These are phyloP conservation scores for Pleurotus cornucopiae DNA, from an alignment of 768 basidiomycete genomes.

Conservation along the genomic window DNA sequence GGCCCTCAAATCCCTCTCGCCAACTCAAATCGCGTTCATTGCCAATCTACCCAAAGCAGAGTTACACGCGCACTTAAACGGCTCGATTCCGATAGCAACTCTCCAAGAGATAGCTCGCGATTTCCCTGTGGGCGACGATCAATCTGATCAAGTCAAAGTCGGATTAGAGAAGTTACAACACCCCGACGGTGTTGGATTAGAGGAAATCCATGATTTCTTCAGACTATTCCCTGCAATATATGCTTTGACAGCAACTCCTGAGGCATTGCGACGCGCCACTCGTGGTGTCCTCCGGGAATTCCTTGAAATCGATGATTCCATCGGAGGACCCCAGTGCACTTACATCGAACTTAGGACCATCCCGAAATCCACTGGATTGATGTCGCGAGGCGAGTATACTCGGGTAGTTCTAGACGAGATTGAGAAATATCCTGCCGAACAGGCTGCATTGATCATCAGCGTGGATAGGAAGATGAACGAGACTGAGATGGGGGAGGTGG, in stretches of 20 bases:
- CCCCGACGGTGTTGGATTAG: conserved; percentile 37
- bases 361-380: conserved; percentile 53
- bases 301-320: conserved; percentile 34
- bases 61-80: conserved; percentile 83
- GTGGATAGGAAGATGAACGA: conserved; percentile 68
- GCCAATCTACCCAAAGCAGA: conserved; percentile 73
- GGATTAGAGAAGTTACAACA: conserved; percentile 30
- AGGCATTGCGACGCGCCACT: conserved; percentile 50
- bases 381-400: conserved; percentile 62
- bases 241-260: conserved; percentile 62
- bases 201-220: conserved; percentile 72
- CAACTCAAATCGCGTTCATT: conserved; percentile 55
- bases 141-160: conserved; percentile 22
- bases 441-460: conserved; percentile 65
- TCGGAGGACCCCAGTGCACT: conserved; percentile 44
- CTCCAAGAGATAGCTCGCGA: conserved; percentile 60
- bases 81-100: conserved; percentile 67
- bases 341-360: conserved; percentile 87
- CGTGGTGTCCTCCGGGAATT: conserved; percentile 65
- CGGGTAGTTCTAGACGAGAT: conserved; percentile 62
- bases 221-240: conserved; percentile 75
- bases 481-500: conserved; percentile 46
- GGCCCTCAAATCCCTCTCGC: conserved; percentile 52
- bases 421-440: conserved; percentile 45
- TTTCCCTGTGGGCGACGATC: conserved; percentile 13